These are phyloP conservation scores for Sophora flavescens DNA, from an alignment of 306 rosid species.

Conservation along the genomic window DNA sequence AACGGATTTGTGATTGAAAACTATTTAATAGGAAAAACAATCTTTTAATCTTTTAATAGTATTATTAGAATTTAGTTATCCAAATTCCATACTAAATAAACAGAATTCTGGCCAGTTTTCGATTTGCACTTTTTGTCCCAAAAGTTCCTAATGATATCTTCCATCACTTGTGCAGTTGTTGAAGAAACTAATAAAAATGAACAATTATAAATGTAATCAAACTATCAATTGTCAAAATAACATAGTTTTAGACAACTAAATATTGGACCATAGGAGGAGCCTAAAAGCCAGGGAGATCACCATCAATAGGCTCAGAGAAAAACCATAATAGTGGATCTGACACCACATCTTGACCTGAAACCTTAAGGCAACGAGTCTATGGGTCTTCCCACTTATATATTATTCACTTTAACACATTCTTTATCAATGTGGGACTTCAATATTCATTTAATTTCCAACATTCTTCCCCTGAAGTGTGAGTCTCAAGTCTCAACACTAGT, in stretches of 20 bases:
- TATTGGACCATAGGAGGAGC: no score
- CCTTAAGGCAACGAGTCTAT: no score
- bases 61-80: not conserved
- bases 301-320: no score
- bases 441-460: no score
- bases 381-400: no score
- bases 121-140: not conserved
- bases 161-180: not conserved
- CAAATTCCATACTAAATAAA: conserved; percentile 13
- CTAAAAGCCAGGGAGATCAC: no score
- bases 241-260: not conserved
- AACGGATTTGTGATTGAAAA: not conserved
- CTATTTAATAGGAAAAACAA: not conserved
- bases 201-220: not conserved
- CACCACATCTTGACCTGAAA: no score
- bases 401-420: no score
- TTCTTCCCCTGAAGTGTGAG: no score
- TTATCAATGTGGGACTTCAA: no score
- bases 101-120: not conserved
- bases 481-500: no score
- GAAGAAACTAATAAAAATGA: not conserved
- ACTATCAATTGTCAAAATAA: not conserved
- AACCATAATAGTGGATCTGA: no score
- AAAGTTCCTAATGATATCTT: not conserved
- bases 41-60: not conserved